Evolutionary conservation across 1,284 basidiomycete species (phyloP), one percentile per base, ranked within the genome.

Genomic region (Pisolithus thermaeus): DNA sequence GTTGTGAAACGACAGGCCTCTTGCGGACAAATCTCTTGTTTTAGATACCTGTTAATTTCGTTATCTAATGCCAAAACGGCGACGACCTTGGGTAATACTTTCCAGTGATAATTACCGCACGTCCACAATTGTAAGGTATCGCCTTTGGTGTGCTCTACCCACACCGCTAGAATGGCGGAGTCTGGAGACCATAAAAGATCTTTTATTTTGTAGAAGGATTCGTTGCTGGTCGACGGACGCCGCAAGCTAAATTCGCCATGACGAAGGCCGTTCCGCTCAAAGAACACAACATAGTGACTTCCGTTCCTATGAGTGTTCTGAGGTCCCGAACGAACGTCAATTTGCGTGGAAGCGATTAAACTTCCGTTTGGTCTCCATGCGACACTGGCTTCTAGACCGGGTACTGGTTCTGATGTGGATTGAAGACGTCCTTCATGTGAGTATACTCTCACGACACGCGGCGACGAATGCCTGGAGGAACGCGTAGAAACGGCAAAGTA

Each of bases 81-180:
- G 35, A 11, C 18, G 14, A 38, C 35, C 48, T 23, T 14, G 37
- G 22, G 23, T 12, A 41, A 18, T 37, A 53, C 66, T 36, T 58
- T 93, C 90, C 95, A 97, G 67, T 97, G 90, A 68, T 97, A 99
- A 68, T 99, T 99, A 46, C 90, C 87, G 23, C 80, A 92, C 0
- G 92, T 90, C 93, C 94, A 99, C 2, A 99, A 73, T 70, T 99
- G 97, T 20, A 99, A 91, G 86, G 85, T 71, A 69, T 93, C 87
- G 2, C 76, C 79, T 2, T 75, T 73, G 23, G 80, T 74, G n/a
- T 78, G 70, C 61, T 88, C 81, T 30, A 96, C 75, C 90, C 92
- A 96, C 0, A 97, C 75, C 0, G 87, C 87, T 12, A 99, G 72
- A 1, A 97, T 76, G 52, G 81, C 85, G 1, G 93, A 96, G 66